Conservation (phyloP, 1,284 basidiomycete genomes). For the Erythrobasidium hasegawianum region DNA sequence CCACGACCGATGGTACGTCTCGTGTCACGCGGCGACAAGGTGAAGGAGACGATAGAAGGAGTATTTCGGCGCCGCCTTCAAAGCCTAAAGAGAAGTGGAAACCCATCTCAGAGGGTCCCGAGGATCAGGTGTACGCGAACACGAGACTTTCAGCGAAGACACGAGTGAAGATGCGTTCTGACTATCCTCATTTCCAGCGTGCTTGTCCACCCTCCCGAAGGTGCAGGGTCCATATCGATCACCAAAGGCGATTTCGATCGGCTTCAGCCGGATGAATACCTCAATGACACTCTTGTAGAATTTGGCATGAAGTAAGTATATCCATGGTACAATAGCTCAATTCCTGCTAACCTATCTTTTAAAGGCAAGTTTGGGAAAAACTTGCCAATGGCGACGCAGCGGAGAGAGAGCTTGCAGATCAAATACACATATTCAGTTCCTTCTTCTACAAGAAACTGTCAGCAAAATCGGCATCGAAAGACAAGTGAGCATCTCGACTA, state of each 20-base stretch:
- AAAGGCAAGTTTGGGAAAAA: slow-evolving; percentile 64
- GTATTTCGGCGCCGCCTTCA: no score
- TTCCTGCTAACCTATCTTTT: background rate
- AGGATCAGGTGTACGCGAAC: background rate
- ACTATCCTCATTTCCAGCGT: no score
- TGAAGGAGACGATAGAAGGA: no score
- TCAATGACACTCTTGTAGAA: slow-evolving; percentile 95
- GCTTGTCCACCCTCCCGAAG: slow-evolving; percentile 32
- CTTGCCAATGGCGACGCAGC: slow-evolving; percentile 53
- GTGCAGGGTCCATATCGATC: slow-evolving; percentile 40
- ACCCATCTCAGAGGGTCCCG: background rate
- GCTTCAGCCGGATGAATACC: slow-evolving; percentile 69
- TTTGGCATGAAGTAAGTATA: slow-evolving; percentile 77
- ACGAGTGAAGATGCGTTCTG: no score
- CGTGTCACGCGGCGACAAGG: no score
- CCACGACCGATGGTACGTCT: no score
- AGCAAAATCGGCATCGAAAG: slow-evolving; percentile 51
- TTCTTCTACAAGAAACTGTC: slow-evolving; percentile 97
- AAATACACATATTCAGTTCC: slow-evolving; percentile 88
- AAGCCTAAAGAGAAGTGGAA: background rate
- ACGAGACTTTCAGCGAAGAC: no score
- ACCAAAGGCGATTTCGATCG: slow-evolving; percentile 64
- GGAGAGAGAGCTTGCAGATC: slow-evolving; percentile 57
- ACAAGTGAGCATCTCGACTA: slow-evolving; percentile 37
- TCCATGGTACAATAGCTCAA: background rate